Conservation (phyloP, 108 stramenopile species). For the Pseudonitzschia multiseries region DNA sequence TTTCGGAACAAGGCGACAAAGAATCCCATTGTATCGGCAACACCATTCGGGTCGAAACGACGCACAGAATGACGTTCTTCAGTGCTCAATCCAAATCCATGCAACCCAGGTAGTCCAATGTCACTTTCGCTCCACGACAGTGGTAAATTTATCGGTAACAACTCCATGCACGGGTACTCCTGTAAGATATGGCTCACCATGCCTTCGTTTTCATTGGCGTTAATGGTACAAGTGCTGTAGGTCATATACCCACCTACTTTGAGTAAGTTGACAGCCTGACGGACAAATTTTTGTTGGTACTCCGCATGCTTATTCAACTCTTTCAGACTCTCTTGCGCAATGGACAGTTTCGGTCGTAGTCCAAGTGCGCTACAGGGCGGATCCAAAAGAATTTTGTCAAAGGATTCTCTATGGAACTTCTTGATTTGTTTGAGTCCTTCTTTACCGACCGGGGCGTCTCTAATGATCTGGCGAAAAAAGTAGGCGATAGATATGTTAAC, state of each 20-base stretch:
- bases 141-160: slow-evolving; percentile 43
- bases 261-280: slow-evolving; percentile 51
- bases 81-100: slow-evolving; percentile 49
- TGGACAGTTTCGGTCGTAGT: slow-evolving; percentile 63
- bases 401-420: slow-evolving; percentile 61
- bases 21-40: slow-evolving; percentile 69
- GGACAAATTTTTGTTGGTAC: slow-evolving; percentile 63
- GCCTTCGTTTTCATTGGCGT: slow-evolving; percentile 61
- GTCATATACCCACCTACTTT: slow-evolving; percentile 69
- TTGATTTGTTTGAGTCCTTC: slow-evolving; percentile 49
- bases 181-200: slow-evolving; percentile 59
- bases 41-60: slow-evolving; percentile 65
- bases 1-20: slow-evolving; percentile 74
- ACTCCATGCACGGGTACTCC: slow-evolving; percentile 56
- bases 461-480: background rate
- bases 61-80: slow-evolving; percentile 47
- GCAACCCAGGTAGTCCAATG: slow-evolving; percentile 34
- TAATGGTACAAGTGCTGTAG: slow-evolving; percentile 74
- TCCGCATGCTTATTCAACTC: slow-evolving; percentile 51
- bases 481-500: too few relatives aligned
- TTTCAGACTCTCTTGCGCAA: slow-evolving; percentile 35
- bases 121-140: background rate
- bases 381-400: slow-evolving; percentile 77
- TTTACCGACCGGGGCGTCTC: background rate
- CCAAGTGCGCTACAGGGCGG: slow-evolving; percentile 80